phyloP scores from a whole-genome alignment of 2,329 filamentous ascomycete genomes.

The Periconia macrospinosa region DNA sequence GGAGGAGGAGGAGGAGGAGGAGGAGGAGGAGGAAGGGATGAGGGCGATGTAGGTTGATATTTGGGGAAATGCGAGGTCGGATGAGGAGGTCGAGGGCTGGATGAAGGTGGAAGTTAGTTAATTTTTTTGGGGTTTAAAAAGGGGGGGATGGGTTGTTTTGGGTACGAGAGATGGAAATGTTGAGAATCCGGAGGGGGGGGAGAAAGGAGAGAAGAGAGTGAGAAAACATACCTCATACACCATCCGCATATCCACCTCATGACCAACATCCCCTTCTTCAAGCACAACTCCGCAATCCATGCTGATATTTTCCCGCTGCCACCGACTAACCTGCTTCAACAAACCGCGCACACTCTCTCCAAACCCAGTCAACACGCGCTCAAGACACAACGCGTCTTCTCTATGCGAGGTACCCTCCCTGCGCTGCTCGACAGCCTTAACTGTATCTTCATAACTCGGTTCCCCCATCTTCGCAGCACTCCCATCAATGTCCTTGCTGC shows the following conservation, averaged over 20 bases:
- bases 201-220: neutral
- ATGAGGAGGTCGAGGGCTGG: slow-evolving; percentile 3
- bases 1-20: slow-evolving; percentile 30
- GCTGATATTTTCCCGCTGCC: slow-evolving; percentile 60
- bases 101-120: slow-evolving; percentile 10
- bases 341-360: slow-evolving; percentile 35
- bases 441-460: slow-evolving; percentile 34
- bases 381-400: slow-evolving; percentile 43
- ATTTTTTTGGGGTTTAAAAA: slow-evolving; percentile 5
- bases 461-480: slow-evolving; percentile 3
- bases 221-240: slow-evolving; percentile 48
- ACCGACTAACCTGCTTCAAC: slow-evolving; percentile 45
- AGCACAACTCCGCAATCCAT: slow-evolving; percentile 65
- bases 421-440: slow-evolving; percentile 38
- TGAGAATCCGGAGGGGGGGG: neutral
- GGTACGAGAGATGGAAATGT: neutral
- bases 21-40: slow-evolving; percentile 1
- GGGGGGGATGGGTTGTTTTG: neutral
- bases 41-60: slow-evolving; percentile 32
- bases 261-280: slow-evolving; percentile 41
- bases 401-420: slow-evolving; percentile 48
- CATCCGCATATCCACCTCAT: slow-evolving; percentile 61
- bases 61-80: neutral
- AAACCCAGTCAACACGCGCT: slow-evolving; percentile 39
- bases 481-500: slow-evolving; percentile 38